Percentiles rank a stretch among this genome's conserved stretches.
Evolutionary conservation across 176 grass and related monocot species (phyloP).

Genomic region (Oryza meridionalis): DNA sequence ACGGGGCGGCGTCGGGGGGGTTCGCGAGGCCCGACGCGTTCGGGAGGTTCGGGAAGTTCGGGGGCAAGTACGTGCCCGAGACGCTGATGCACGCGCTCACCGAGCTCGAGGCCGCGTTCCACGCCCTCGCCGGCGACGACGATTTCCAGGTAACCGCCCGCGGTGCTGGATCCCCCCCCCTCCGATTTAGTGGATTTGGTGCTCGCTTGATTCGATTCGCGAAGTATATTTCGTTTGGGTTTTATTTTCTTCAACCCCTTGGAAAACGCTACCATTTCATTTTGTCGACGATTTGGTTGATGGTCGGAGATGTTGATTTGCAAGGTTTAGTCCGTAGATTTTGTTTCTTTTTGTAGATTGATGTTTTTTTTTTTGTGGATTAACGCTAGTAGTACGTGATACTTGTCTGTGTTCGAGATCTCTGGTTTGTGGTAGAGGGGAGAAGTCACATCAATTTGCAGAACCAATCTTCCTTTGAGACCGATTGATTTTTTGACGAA

Average conservation of each 20-base stretch:
- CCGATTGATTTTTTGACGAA: background rate
- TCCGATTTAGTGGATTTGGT: background rate
- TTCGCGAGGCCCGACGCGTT: conserved; percentile 64
- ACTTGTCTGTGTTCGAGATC: background rate
- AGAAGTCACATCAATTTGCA: background rate
- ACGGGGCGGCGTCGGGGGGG: conserved; percentile 1
- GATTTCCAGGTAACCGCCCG: conserved; percentile 69
- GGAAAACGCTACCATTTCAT: background rate
- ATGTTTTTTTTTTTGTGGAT: background rate
- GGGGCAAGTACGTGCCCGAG: conserved; percentile 96
- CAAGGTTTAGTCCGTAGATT: background rate
- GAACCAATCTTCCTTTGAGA: background rate
- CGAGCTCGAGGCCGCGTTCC: conserved; percentile 82
- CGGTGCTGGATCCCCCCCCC: background rate
- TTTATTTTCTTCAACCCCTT: background rate
- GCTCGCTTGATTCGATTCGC: no score
- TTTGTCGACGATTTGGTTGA: background rate
- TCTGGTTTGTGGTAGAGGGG: background rate
- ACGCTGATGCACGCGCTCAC: conserved; percentile 92
- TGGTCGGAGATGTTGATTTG: background rate
- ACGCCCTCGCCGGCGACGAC: conserved; percentile 58
- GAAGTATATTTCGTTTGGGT: background rate
- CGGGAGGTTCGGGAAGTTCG: conserved; percentile 84
- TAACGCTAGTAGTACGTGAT: background rate
- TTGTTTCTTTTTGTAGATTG: background rate